phyloP scores from a whole-genome alignment of 2,329 filamentous ascomycete genomes.

The Ciborinia camelliae region DNA sequence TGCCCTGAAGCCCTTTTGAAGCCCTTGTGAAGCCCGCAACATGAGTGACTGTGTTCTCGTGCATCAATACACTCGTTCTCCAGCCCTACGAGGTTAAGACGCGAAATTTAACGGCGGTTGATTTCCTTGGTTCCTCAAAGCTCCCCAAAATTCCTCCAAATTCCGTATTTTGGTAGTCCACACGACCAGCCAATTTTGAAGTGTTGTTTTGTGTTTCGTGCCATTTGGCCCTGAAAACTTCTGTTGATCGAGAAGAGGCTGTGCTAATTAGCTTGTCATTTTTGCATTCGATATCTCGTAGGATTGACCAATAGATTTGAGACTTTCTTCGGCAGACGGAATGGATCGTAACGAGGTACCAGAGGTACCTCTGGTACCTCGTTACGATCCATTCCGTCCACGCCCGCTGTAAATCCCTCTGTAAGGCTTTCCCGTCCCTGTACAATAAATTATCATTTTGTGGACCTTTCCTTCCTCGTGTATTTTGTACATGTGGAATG shows the following conservation, averaged over 20 bases:
- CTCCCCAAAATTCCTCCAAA: neutral
- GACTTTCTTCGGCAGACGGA: neutral
- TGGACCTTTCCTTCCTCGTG: neutral
- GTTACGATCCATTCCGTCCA: conserved; percentile 1
- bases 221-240: neutral
- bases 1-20: neutral
- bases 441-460: neutral
- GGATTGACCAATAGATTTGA: neutral
- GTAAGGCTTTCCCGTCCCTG: neutral
- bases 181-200: neutral
- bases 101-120: neutral
- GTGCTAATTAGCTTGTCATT: neutral
- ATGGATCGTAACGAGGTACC: conserved; percentile 2
- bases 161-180: neutral
- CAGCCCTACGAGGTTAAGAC: neutral
- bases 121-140: neutral
- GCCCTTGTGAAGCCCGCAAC: neutral
- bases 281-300: neutral
- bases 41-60: neutral
- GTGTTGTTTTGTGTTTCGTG: neutral
- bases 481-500: neutral
- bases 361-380: too few species aligned
- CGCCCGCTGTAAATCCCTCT: neutral
- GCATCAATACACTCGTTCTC: neutral
- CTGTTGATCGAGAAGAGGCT: neutral